phyloP scores from a whole-genome alignment of 2,329 filamentous ascomycete genomes.

The Aspergillus chevalieri region DNA sequence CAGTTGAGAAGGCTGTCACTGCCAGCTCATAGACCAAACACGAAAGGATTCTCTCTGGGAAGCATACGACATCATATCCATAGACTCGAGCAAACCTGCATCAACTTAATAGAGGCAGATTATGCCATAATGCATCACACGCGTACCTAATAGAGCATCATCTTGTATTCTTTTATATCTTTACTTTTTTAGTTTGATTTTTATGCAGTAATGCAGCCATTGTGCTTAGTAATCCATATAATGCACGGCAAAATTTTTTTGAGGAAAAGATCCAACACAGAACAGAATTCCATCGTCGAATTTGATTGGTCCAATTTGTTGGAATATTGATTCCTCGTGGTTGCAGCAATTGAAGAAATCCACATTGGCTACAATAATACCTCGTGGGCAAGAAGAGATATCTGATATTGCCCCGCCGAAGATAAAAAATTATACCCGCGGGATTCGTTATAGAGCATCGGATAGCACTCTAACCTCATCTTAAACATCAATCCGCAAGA shows the following conservation, averaged over 20 bases:
- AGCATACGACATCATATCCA: constrained; percentile 32
- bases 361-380: neutral
- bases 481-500: neutral
- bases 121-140: too few relatives aligned
- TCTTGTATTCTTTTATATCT: neutral
- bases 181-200: neutral
- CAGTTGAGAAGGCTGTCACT: constrained; percentile 68
- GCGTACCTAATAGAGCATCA: neutral
- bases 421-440: neutral
- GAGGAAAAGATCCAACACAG: neutral
- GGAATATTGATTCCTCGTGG: too few relatives aligned
- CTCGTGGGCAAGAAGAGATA: neutral
- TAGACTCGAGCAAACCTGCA: neutral
- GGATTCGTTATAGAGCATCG: neutral
- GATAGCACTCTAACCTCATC: neutral
- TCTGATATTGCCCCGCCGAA: neutral
- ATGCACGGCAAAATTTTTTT: neutral
- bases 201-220: neutral
- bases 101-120: too few relatives aligned
- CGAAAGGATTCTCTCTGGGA: constrained; percentile 2
- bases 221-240: constrained; percentile 1
- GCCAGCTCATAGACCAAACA: constrained; percentile 32
- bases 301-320: neutral
- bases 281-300: neutral
- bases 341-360: neutral